Base-by-base conservation (phyloP, 179 eudicot genomes). In the Carnegiea gigantea region DNA sequence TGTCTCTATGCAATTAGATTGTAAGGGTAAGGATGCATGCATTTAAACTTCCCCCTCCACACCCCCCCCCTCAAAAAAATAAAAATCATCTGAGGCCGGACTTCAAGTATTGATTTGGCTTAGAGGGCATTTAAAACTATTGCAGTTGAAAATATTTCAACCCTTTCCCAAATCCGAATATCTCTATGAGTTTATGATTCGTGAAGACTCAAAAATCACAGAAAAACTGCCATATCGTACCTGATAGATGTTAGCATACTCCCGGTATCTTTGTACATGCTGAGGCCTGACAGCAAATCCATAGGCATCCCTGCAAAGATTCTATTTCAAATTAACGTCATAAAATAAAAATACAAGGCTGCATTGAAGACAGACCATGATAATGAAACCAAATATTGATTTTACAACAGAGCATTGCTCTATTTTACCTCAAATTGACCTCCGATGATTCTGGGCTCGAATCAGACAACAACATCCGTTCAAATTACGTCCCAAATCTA, bases 281-380 rank as follows among this genome's bases (percentile, higher is more conserved):
- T 96, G 99, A 76, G 99, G 99, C 83, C 99, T 89, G 78, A 96
- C 93, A n/a, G 97, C 91, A 86, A 96, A 96, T 77, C 99, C 99
- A 90, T 96, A 94, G 48, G 98, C 93, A 89, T 96, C 99, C 96
- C 99, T 96, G 93, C 77, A 70, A 79, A 57, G 17, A 38, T 70
- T 44, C 76, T 53, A 26, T 60, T 48, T 44, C 72, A 73, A 65
- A 76, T 38, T 40, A 26, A 49, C 24, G 62, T 40, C 10, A 26
- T 43, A 5, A 28, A 60, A 71, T 23, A 18, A 46, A 75, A 36
- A 20, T 20, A 77, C 36, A 76, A 84, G 23, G 38, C 62, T 75
- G 24, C 18, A 36, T 18, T 24, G 75, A 60, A 80, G 74, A 73
- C 49, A 38, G 38, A 76, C 36, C 14, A 57, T 77, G 38, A 80